Evolutionary conservation across 495 filamentous ascomycete genomes (phyloP).

Genomic region (Aspergillus cavernicola): DNA sequence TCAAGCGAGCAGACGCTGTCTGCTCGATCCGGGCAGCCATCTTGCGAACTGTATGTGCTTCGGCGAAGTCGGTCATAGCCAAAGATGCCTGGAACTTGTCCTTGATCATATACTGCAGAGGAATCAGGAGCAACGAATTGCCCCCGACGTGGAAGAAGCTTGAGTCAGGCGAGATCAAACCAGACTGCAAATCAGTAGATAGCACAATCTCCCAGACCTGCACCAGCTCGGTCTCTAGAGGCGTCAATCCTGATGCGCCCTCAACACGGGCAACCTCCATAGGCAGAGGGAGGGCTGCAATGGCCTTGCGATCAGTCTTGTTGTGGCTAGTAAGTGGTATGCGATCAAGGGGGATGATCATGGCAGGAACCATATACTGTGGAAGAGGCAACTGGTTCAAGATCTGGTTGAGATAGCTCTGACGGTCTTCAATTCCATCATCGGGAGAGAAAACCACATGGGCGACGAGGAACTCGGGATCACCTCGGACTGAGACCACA

Average conservation of each 20-base stretch:
- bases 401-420: not conserved
- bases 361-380: not conserved
- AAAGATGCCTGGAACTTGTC: conserved; percentile 23
- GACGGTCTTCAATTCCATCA: not conserved
- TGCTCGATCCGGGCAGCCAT: not conserved
- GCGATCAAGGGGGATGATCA: not conserved
- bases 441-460: conserved; percentile 23
- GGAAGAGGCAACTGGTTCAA: not conserved
- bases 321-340: not conserved
- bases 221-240: not conserved
- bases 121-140: conserved; percentile 33
- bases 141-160: conserved; percentile 39
- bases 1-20: not conserved
- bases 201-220: conserved; percentile 27
- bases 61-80: conserved; percentile 24
- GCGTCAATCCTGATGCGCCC: not conserved
- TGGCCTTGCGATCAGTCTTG: not conserved
- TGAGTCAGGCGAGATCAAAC: not conserved
- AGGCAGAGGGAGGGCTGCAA: not conserved
- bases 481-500: conserved; percentile 21
- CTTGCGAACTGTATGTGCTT: conserved; percentile 27
- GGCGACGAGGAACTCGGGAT: conserved; percentile 27
- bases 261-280: too few relatives aligned
- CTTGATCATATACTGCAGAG: conserved; percentile 26
- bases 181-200: not conserved